phyloP scores from a whole-genome alignment of 2,329 filamentous ascomycete genomes.

The Ilyonectria destructans region DNA sequence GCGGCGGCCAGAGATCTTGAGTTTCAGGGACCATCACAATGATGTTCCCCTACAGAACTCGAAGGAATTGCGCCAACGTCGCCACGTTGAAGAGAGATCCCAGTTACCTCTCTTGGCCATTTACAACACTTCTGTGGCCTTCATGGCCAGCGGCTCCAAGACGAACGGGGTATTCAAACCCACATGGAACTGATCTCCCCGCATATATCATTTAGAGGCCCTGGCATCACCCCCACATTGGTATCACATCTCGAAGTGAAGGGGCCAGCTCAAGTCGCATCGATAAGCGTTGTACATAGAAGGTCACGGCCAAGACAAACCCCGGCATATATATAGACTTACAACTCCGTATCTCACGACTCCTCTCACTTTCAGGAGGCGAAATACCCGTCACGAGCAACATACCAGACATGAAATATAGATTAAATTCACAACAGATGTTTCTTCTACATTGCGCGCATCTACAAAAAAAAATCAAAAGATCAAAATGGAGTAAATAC shows the following conservation, averaged over 20 bases:
- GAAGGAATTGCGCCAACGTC: neutral
- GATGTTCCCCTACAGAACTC: neutral
- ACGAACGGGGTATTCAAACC: neutral
- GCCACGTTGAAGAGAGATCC: too few relatives aligned
- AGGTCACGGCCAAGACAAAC: neutral
- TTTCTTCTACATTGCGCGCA: constrained; percentile 19
- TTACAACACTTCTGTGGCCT: neutral
- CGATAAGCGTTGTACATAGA: neutral
- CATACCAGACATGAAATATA: constrained; percentile 4
- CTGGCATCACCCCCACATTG: neutral
- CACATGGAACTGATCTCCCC: neutral
- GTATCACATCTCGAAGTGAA: neutral
- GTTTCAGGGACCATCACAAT: too few relatives aligned
- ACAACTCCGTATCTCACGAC: neutral
- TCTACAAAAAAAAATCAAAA: constrained; percentile 16
- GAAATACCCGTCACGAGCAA: neutral
- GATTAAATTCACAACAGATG: constrained; percentile 17
- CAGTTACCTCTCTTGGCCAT: neutral
- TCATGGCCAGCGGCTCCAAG: neutral
- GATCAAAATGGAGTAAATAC: constrained; percentile 44
- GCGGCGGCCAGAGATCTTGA: neutral
- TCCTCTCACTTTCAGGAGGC: neutral
- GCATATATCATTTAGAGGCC: neutral
- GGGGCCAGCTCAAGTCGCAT: neutral
- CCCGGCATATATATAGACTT: neutral